Evolutionary conservation across 116 monocot species (phyloP).

Genomic region (Zostera marina): DNA sequence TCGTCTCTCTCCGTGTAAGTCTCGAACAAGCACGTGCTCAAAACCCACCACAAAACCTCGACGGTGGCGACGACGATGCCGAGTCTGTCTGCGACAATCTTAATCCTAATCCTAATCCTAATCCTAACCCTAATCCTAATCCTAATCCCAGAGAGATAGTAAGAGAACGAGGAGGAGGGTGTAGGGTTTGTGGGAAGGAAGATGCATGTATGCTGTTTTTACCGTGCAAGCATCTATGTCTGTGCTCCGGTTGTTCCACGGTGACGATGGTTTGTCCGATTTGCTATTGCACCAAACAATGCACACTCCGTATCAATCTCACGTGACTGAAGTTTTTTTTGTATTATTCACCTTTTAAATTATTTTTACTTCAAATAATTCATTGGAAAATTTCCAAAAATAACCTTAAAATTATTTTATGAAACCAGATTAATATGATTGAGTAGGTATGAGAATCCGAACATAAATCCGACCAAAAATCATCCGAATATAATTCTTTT

Average conservation of each 20-base stretch:
- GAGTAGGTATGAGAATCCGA: too few species aligned
- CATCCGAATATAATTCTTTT: too few species aligned
- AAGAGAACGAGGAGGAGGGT: conserved; percentile 10
- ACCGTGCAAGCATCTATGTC: conserved; percentile 52
- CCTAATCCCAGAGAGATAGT: not conserved
- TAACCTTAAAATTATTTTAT: too few species aligned
- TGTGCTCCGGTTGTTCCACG: conserved; percentile 33
- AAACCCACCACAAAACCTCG: not conserved
- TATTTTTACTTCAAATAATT: too few species aligned
- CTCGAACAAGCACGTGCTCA: conserved; percentile 24
- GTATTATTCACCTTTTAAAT: too few species aligned
- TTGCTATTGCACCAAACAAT: conserved; percentile 22
- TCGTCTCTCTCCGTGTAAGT: conserved; percentile 21
- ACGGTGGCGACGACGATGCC: conserved; percentile 7
- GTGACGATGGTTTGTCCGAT: conserved; percentile 21
- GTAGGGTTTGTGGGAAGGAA: conserved; percentile 11
- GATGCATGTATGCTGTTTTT: conserved; percentile 25
- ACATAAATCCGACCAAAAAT: too few species aligned
- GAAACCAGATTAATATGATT: too few species aligned
- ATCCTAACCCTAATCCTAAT: too few species aligned
- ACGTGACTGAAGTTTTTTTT: conserved; percentile 14
- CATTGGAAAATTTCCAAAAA: too few species aligned
- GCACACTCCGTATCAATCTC: conserved; percentile 18
- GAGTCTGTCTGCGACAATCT: conserved; percentile 20
- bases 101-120: too few species aligned